These are phyloP conservation scores for Eucalyptus cladocalyx DNA, from an alignment of 345 rosid genomes.

Conservation along the genomic window DNA sequence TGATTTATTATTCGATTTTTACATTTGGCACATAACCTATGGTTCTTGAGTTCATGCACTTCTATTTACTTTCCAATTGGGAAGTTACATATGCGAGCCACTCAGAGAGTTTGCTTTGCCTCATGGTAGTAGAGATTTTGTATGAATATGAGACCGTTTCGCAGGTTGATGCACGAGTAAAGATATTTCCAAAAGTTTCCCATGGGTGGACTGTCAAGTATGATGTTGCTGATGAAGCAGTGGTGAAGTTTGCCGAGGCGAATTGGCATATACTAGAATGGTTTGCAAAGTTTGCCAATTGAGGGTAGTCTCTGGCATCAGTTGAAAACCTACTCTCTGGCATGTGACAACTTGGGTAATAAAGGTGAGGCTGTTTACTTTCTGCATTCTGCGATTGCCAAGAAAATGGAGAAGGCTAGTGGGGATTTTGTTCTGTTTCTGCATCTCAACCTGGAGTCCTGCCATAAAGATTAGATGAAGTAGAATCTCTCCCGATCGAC, in stretches of 20 bases:
- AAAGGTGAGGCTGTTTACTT: neutral
- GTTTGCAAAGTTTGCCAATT: constrained; percentile 43
- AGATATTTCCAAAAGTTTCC: constrained; percentile 50
- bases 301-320: neutral
- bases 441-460: neutral
- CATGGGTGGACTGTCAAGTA: constrained; percentile 80
- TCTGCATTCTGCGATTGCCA: neutral
- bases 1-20: neutral
- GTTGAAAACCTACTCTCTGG: neutral
- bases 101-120: neutral
- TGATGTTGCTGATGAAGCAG: constrained; percentile 21
- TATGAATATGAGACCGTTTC: constrained; percentile 22
- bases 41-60: neutral
- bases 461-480: neutral
- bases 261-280: constrained; percentile 47
- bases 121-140: neutral
- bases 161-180: constrained; percentile 45
- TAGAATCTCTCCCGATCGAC: neutral
- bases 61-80: neutral
- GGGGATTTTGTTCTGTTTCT: neutral
- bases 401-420: neutral
- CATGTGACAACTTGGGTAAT: neutral
- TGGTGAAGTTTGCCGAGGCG: constrained; percentile 48
- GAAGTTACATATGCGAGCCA: neutral
- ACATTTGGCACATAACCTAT: neutral